Base-by-base conservation (phyloP, 805 yeast genomes). In the Wickerhamomyces rabaulensis region DNA sequence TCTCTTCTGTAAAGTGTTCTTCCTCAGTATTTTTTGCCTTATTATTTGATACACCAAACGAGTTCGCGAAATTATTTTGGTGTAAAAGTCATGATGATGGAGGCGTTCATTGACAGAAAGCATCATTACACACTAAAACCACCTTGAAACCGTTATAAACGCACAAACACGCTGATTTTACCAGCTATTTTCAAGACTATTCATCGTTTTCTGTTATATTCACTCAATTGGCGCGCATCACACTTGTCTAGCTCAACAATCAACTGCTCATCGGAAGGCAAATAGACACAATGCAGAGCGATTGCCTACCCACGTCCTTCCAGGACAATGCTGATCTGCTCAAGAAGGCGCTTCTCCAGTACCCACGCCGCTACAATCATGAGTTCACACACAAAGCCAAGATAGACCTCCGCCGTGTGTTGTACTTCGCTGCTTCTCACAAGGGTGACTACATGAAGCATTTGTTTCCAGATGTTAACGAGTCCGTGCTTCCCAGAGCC, bases 341-440 rank as follows among this genome's bases (percentile, higher is more conserved):
- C 26, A 56, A 54, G 52, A 63, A 66, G 53, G 67, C 63, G 37
- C 60, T 75, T 4, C 68, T 67, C 19, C 66, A 60, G 39, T 60
- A 72, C n/a, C 78, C 79, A 1, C 47, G 53, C 9, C 51, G 56
- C 15, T 59, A 57, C 25, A 55, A 67, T 21, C 71, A 57, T 56
- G 63, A 57, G 31, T 67, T 66, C 52, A 55, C 55, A 8, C 60
- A 54, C 49, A 41, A 57, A 1, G 64, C 64, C 15, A 62, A 63
- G 26, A 54, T 51, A n/a, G 60, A 60, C 15, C 55, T 76, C 12
- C 60, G 82, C 33, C 56, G 67, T n/a, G 66, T 71, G 3, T 61
- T 82, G 41, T 75, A 67, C 47, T 58, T 60, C 19, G 66, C 74
- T 2, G 69, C 75, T 6, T 67, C 83, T 0, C 55, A 58, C 38